Evolutionary conservation across 306 rosid species (phyloP).

Genomic region (Erythrophleum fordii): DNA sequence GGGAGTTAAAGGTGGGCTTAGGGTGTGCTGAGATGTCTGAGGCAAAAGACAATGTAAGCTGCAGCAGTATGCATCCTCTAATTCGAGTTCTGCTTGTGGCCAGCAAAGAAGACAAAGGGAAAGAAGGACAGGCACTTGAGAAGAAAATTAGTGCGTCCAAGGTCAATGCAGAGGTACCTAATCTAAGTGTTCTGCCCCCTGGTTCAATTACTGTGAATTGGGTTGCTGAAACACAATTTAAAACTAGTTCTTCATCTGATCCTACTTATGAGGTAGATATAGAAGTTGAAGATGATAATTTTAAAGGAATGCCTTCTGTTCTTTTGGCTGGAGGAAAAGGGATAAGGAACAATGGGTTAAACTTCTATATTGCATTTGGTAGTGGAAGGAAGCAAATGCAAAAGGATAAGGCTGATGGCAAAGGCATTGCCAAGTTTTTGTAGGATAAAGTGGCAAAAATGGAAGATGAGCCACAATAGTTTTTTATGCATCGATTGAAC

Average conservation of each 20-base stretch:
- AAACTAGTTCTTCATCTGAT: slow-evolving; percentile 49
- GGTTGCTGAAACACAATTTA: slow-evolving; percentile 71
- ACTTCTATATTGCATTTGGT: slow-evolving; percentile 74
- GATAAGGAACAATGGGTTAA: slow-evolving; percentile 87
- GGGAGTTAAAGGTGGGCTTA: no score
- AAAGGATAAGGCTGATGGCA: slow-evolving; percentile 77
- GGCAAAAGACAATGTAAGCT: no score
- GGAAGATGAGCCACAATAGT: slow-evolving; percentile 93
- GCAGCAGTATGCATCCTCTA: no score
- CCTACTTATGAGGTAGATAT: slow-evolving; percentile 72
- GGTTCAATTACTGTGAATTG: slow-evolving; percentile 69
- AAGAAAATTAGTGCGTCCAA: no score
- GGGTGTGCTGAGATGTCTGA: no score
- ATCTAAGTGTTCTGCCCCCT: slow-evolving; percentile 63
- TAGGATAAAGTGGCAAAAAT: slow-evolving; percentile 69
- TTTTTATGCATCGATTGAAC: slow-evolving; percentile 99
- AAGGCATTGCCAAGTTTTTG: slow-evolving; percentile 81
- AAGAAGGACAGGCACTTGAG: no score
- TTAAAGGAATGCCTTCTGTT: slow-evolving; percentile 85
- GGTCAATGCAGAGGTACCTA: no score
- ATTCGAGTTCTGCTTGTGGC: no score
- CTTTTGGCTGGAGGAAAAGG: slow-evolving; percentile 67
- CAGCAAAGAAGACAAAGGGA: no score
- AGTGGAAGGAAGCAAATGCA: slow-evolving; percentile 51
- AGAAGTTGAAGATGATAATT: slow-evolving; percentile 69